Percentiles rank a stretch among this genome's conserved stretches.
Evolutionary conservation across 805 yeast genomes (phyloP).

Genomic region (Starmera caribaea): DNA sequence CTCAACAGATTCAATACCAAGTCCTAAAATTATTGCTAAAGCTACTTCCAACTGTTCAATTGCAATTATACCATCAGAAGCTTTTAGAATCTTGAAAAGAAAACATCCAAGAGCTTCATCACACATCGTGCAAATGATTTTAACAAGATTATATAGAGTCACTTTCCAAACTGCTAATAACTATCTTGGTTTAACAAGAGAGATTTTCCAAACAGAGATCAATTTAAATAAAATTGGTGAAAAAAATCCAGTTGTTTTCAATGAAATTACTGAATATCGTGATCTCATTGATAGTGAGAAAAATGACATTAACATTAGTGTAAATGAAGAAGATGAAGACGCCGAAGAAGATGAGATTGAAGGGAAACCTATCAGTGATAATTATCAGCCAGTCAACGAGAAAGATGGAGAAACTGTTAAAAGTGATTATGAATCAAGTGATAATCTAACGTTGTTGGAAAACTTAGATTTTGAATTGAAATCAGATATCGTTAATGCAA

Average conservation of each 20-base stretch:
- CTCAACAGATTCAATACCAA: conserved; percentile 5
- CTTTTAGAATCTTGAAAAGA: conserved; percentile 61
- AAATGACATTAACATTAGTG: conserved; percentile 30
- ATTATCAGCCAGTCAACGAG: too few relatives aligned
- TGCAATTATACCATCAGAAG: conserved; percentile 82
- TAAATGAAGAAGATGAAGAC: conserved; percentile 67
- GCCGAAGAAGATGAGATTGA: too few relatives aligned
- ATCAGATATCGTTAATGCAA: conserved; percentile 58
- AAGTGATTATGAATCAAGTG: too few relatives aligned
- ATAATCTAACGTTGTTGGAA: too few relatives aligned
- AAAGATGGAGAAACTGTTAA: too few relatives aligned
- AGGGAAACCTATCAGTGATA: too few relatives aligned
- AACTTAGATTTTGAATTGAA: conserved; percentile 29
- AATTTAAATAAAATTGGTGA: conserved; percentile 36
- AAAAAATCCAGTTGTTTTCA: conserved; percentile 1
- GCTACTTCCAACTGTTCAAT: conserved; percentile 74
- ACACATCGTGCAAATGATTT: conserved; percentile 87
- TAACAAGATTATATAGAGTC: conserved; percentile 79
- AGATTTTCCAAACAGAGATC: conserved; percentile 69
- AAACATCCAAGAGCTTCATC: conserved; percentile 86
- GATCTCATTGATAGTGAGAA: conserved; percentile 1
- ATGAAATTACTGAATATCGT: too few relatives aligned
- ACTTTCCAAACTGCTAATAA: conserved; percentile 86
- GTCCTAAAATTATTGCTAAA: conserved; percentile 51
- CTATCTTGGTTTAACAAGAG: conserved; percentile 77